Evolutionary conservation across 805 yeast species (phyloP), one percentile per base, ranked within the genome.

Genomic region (Ogataea naganishii): DNA sequence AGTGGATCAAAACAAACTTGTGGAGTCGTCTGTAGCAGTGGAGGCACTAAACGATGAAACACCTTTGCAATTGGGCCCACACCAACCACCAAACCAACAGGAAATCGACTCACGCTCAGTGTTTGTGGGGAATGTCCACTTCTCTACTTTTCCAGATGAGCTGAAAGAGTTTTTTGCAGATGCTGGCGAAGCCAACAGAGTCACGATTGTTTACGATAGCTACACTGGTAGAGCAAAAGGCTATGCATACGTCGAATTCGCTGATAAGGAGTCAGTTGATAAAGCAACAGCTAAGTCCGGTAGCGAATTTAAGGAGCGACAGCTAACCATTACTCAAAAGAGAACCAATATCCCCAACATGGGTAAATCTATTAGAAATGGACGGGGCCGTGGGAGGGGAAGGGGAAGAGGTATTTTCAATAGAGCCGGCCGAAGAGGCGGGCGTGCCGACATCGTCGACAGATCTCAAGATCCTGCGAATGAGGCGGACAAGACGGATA

Each of bases 81-180:
- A 51, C 26, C 57, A 53, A 37, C 58, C 58, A 1, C 32, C 33
- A 20, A 51, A 53, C 32, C 58, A 53, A 38, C 35, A 40, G 28
- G 89, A 80, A 33, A 68, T 77, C n/a, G 94, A 83, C 50, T 64
- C 80, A 4, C 68, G 88, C 37, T 76, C 86, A 3, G 64, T 84
- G 11, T 84, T 76, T 52, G 84, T 84, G 19, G 94, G 95, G 8
- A 83, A 82, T 44, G 92, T 85, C 20, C 94, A 84, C 47, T 82
- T 77, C 49, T 76, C 70, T 9, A 57, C 84, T 6, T 69, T 80
- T 14, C 88, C 94, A 20, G 73, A 75, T 38, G 94, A 83, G 44
- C 61, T 84, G 20, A 85, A 80, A 47, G 70, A 77, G 34, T 79
- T 76, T 39, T 81, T 84, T 54, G 66, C 70, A 30, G 56, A 69